Evolutionary conservation across 1,139 yeast species (phyloP).

Genomic region (Maudiozyma humilis): DNA sequence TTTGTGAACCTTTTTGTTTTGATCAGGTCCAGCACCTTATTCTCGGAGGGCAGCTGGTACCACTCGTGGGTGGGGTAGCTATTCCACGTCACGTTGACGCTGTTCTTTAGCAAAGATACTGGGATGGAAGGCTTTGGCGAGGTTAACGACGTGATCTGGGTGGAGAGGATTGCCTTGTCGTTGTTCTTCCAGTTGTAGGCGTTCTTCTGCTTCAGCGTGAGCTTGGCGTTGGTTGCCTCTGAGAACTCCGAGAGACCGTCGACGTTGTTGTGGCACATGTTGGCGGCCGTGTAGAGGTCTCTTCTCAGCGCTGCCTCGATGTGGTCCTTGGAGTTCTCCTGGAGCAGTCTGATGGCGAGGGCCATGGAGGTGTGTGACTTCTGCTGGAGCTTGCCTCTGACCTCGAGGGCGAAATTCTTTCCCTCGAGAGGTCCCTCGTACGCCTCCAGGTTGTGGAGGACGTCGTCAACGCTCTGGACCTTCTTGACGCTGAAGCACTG

Average conservation of each 20-base stretch:
- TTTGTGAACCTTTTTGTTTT: constrained; percentile 47
- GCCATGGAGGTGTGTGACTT: constrained; percentile 72
- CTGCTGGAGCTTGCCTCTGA: constrained; percentile 46
- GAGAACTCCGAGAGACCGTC: constrained; percentile 45
- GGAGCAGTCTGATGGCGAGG: constrained; percentile 62
- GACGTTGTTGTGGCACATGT: constrained; percentile 57
- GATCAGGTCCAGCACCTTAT: constrained; percentile 36
- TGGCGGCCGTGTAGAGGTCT: constrained; percentile 72
- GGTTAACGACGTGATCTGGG: constrained; percentile 23
- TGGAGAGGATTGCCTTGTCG: constrained; percentile 22
- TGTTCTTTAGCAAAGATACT: constrained; percentile 19
- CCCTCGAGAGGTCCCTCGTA: constrained; percentile 35
- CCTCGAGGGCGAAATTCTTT: constrained; percentile 57
- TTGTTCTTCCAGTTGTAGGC: constrained; percentile 35
- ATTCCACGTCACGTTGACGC: constrained; percentile 24
- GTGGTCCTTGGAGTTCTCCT: constrained; percentile 51
- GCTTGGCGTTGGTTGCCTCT: constrained; percentile 44
- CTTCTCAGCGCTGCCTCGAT: constrained; percentile 60
- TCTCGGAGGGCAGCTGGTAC: constrained; percentile 75
- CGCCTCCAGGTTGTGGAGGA: constrained; percentile 47
- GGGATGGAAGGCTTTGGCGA: constrained; percentile 26
- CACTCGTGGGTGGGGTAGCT: constrained; percentile 47
- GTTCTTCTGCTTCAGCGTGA: constrained; percentile 52
- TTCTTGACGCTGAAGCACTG: constrained; percentile 46
- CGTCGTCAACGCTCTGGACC: constrained; percentile 49